Evolutionary conservation across 768 basidiomycete genomes (phyloP), one percentile per base, ranked within the genome.

Genomic region (Pisolithus marmoratus): DNA sequence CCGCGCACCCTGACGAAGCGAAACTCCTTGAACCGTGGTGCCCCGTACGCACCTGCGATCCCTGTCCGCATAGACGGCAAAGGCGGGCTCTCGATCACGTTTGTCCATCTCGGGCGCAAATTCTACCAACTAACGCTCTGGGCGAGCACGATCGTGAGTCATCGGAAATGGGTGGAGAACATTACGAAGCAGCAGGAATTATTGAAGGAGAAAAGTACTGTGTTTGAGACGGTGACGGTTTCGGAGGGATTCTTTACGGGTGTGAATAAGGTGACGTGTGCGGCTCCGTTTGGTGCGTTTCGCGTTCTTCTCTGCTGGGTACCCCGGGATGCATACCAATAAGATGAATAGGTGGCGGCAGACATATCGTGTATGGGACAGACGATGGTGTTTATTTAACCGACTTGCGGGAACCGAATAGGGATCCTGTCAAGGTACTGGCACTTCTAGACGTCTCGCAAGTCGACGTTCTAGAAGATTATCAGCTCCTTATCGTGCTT

Each of bases 361-460:
- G 87, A 60, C 80, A 85, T 51, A 84, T 96, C 59, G 94, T 90
- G 8, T 98, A 94, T 68, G 96, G 95, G n/a, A 95, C 95, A 4
- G 90, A 94, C 61, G 94, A 97, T 57, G 96, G 96, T 23, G 88
- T 99, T 23, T 99, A 97, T 65, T 79, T 98, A 54, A 92, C 92
- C 24, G 91, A 97, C 65, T 72, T 96, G 26, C 78, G 82, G 42
- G 87, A 90, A 49, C 68, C 76, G 34, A 82, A 81, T 58, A 80
- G 83, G 42, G 90, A 92, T 22, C 96, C 95, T 0, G 76, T 91
- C 24, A 92, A 94, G 69, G 93, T 99, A 26, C 76, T 99, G 52
- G 86, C 87, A 12, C 70, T 97, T 23, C 74, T 87, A 40, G 92
- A 95, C 58, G 95, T 99, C 15, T 79, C 86, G 1, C 96, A 99